Evolutionary conservation across 441 rosid species (phyloP), one percentile per base, ranked within the genome.

Genomic region (Mallotus japonicus): DNA sequence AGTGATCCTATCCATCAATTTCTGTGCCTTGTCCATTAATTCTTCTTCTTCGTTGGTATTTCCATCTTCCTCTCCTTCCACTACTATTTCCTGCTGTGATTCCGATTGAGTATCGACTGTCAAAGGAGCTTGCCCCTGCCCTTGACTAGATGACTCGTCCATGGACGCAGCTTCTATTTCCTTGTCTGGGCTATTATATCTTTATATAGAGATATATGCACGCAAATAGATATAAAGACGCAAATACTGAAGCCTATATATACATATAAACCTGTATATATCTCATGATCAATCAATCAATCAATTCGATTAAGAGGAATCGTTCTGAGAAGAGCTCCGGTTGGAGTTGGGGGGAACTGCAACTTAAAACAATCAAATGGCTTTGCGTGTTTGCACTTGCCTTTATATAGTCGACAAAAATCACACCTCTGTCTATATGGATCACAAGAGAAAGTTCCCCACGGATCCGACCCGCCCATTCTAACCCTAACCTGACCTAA

Each of bases 1-100:
- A 71, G 94, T 96, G 81, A 92, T 85, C 15, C 76, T 90, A 15
- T 96, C 99, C 88, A 96, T 96, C 50, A 87, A 85, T 66, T 71
- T 81, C 82, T 92, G 95, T 28, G 98, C 97, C 84, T 89, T 88
- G 9, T 72, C 92, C 73, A 86, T 73, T 78, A 93, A 70, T 81
- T 84, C 90, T 8, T 89, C 97, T 46, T 90, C 98, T 6, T 81
- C 90, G 24, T 82, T 86, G 76, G 68, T 73, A 12, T 42, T 72
- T 76, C 77, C 89, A 46, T 75, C 92, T 28, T 85, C 86, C 7
- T 78, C 84, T 49, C 65, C 72, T 58, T 65, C 78, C 66, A 73
- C 83, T 67, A 34, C 73, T 61, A 56, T 74, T 11, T 54, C 73
- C 24, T 70, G 78, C 71, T 50, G 54, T 8, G 50, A 32, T 14